Evolutionary conservation across 108 stramenopile genomes (phyloP).

Genomic region (Fragilaria radians): DNA sequence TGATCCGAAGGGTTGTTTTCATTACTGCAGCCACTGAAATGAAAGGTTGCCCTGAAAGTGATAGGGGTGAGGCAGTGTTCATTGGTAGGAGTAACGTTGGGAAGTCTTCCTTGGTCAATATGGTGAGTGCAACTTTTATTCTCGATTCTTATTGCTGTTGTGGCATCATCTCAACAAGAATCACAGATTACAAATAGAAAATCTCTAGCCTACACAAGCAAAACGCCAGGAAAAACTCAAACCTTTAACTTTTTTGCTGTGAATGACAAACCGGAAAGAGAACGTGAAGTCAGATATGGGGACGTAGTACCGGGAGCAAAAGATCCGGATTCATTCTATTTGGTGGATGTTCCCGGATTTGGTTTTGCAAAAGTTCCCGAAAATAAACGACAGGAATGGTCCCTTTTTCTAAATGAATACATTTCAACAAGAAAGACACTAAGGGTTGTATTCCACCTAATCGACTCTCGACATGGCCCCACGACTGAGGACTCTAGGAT

Average conservation of each 20-base stretch:
- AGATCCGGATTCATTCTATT: slow-evolving; percentile 81
- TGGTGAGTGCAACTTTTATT: slow-evolving; percentile 52
- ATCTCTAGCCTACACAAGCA: slow-evolving; percentile 86
- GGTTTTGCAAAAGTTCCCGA: slow-evolving; percentile 93
- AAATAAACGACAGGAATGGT: slow-evolving; percentile 73
- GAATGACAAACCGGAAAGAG: slow-evolving; percentile 79
- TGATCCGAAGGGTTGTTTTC: slow-evolving; percentile 75
- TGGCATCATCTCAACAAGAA: not conserved
- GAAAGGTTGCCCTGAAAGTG: slow-evolving; percentile 71
- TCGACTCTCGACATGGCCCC: slow-evolving; percentile 90
- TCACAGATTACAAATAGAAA: slow-evolving; percentile 78
- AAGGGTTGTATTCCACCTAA: slow-evolving; percentile 83
- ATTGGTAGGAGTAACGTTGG: slow-evolving; percentile 93
- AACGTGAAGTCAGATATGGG: slow-evolving; percentile 79
- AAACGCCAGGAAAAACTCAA: slow-evolving; percentile 94
- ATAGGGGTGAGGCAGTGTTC: slow-evolving; percentile 85
- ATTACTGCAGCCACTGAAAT: slow-evolving; percentile 85
- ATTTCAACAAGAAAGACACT: slow-evolving; percentile 56
- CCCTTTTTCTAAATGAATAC: slow-evolving; percentile 73
- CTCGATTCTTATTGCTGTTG: too few species aligned
- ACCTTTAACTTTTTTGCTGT: slow-evolving; percentile 95
- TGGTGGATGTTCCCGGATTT: slow-evolving; percentile 93
- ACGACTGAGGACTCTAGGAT: slow-evolving; percentile 85
- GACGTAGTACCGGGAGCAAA: slow-evolving; percentile 64
- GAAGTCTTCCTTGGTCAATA: slow-evolving; percentile 87